Conservation (phyloP, 345 rosid species). For the Geranium brycei region DNA sequence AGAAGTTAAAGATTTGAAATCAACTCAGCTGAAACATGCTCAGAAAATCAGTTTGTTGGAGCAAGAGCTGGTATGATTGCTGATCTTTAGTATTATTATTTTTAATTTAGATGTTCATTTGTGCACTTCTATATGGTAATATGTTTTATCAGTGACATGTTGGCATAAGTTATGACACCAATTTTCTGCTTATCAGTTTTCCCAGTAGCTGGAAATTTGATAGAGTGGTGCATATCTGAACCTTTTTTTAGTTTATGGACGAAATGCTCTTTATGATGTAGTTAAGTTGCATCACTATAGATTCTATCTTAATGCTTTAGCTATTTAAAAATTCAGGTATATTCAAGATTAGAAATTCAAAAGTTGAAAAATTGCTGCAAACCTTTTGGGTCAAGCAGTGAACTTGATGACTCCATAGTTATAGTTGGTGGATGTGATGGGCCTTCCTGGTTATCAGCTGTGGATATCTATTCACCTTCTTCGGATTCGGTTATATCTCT, state of each 20-base stretch:
- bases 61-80: slow-evolving; percentile 36
- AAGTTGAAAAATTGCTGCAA: slow-evolving; percentile 18
- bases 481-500: slow-evolving; percentile 13
- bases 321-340: slow-evolving; percentile 21
- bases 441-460: slow-evolving; percentile 17
- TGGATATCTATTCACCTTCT: slow-evolving; percentile 19
- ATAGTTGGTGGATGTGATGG: slow-evolving; percentile 33
- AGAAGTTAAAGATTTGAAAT: slow-evolving; percentile 31
- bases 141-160: background rate
- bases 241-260: no score
- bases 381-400: slow-evolving; percentile 4
- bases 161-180: no score
- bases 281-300: background rate
- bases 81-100: background rate
- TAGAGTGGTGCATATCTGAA: no score
- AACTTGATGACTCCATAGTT: slow-evolving; percentile 14
- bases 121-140: background rate
- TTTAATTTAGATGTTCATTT: background rate
- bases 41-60: slow-evolving; percentile 26
- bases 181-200: no score
- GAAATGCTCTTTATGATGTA: background rate
- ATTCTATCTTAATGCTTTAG: background rate
- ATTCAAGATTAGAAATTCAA: slow-evolving; percentile 29
- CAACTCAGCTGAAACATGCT: slow-evolving; percentile 25
- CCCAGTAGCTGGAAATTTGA: no score